These are phyloP conservation scores for Talaromyces sp. DNA, from an alignment of 2,329 filamentous ascomycete species.

Conservation along the genomic window DNA sequence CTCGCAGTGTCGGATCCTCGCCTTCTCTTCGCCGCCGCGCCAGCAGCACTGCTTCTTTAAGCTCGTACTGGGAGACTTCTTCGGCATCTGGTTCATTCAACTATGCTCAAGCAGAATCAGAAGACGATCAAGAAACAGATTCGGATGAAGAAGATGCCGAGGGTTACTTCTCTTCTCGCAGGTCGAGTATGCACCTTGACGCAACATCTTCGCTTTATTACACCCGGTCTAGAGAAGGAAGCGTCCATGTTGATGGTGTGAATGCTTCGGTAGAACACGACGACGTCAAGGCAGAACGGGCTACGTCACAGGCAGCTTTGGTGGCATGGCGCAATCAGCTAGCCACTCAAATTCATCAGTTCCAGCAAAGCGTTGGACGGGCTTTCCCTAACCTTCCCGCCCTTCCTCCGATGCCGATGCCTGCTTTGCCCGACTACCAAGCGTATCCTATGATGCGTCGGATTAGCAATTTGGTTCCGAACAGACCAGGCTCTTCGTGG, in stretches of 20 bases:
- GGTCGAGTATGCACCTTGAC: slow-evolving; percentile 32
- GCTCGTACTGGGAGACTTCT: slow-evolving; percentile 60
- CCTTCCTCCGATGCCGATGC: slow-evolving; percentile 55
- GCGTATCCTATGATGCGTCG: slow-evolving; percentile 65
- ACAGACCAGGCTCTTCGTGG: slow-evolving; percentile 49
- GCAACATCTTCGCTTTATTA: slow-evolving; percentile 17
- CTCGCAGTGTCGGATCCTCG: slow-evolving; percentile 56
- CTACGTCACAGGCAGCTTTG: slow-evolving; percentile 53
- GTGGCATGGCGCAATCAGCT: slow-evolving; percentile 69
- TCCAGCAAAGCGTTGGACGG: slow-evolving; percentile 65
- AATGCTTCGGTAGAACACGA: slow-evolving; percentile 20
- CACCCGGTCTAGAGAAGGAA: slow-evolving; percentile 13
- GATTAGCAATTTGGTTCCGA: slow-evolving; percentile 67
- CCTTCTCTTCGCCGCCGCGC: slow-evolving; percentile 48
- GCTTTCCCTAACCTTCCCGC: slow-evolving; percentile 57
- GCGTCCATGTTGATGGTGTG: slow-evolving; percentile 13
- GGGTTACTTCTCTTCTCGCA: slow-evolving; percentile 26
- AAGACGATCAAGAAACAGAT: slow-evolving; percentile 23
- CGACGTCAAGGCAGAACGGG: slow-evolving; percentile 19
- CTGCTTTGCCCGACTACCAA: slow-evolving; percentile 64
- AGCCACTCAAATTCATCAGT: slow-evolving; percentile 65
- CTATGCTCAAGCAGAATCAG: slow-evolving; percentile 37
- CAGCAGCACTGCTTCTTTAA: slow-evolving; percentile 62
- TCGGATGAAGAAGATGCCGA: slow-evolving; percentile 16
- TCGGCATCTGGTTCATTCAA: slow-evolving; percentile 40